phyloP scores from a whole-genome alignment of 148 eudicot species.

The Euryodendron excelsum region DNA sequence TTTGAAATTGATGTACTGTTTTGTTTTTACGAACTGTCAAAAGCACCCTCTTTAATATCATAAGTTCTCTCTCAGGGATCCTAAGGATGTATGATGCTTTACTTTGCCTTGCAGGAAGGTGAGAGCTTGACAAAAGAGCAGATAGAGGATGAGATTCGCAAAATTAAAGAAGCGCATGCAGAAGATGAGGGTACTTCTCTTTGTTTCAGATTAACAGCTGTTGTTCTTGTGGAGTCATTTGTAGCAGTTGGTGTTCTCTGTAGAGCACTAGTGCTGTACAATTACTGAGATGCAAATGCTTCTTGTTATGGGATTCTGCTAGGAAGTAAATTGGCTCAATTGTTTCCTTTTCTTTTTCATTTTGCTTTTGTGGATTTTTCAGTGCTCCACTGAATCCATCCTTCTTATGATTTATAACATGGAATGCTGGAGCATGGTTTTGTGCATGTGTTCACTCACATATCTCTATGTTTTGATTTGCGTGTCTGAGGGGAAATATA shows the following conservation, averaged over 20 bases:
- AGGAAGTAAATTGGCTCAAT: neutral
- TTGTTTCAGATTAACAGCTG: constrained; percentile 2
- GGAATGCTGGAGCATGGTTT: no score
- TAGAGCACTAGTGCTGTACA: neutral
- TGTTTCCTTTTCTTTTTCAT: neutral
- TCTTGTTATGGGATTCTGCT: neutral
- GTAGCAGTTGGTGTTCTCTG: constrained; percentile 4
- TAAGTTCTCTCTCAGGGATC: neutral
- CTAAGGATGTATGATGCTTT: constrained; percentile 3
- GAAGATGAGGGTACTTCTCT: constrained; percentile 82
- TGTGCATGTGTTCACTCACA: neutral
- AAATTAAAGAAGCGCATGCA: constrained; percentile 85
- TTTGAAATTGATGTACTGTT: neutral
- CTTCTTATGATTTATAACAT: neutral
- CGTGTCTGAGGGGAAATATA: neutral
- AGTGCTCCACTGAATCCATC: neutral
- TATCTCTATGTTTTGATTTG: neutral
- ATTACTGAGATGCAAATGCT: neutral
- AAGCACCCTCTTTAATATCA: neutral
- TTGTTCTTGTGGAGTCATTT: neutral
- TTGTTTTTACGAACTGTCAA: neutral
- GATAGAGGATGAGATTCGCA: constrained; percentile 82
- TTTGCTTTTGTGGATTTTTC: neutral
- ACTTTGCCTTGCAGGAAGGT: constrained; percentile 55
- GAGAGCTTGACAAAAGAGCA: constrained; percentile 92